Evolutionary conservation across 306 rosid species (phyloP), one percentile per base, ranked within the genome.

Genomic region (Pyrus bretschneideri): DNA sequence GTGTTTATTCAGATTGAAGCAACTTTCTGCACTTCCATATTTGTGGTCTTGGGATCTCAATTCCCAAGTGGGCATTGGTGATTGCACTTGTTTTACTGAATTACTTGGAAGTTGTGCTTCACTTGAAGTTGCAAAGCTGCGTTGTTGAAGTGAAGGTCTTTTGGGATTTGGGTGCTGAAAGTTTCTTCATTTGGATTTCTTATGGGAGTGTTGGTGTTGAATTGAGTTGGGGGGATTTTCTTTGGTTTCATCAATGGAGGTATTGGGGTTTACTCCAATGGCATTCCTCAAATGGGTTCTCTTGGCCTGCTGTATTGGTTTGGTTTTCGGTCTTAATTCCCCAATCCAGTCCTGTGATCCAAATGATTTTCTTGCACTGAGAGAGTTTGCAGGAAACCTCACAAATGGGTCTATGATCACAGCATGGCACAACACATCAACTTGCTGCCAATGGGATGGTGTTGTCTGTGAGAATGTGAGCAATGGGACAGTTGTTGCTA

Each of bases 381-480:
- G 84, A 75, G 88, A 83, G 68, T 87, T 91, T 85, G 91, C 89
- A 51, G 85, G 87, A 33, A 85, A 81, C 69, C 94, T 91, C 44
- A 80, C 82, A 49, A 82, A 76, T 67, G 89, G 84, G 71, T 81
- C 82, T 66, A 74, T 84, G 67, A 35, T 80, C 61, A 80, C 74
- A 35, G 21, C 83, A 40, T 91, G 97, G 97, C 72, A 86, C 25
- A 76, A 80, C 76, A 87, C 82, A 66, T 65, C 77, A 73, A 58
- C 30, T 35, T 91, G 97, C 81, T 91, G 97, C 82, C 80, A 72
- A 11, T 91, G 97, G 97, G 68, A 62, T 63, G 97, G 97, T 69
- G 94, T 91, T 79, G 46, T 83, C 45, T 91, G 97, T 82, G 88
- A 67, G 76, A 74, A 73, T 85, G 78, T 74, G 51, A 81, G 38